A percentile compares a stretch with the other conserved stretches of the same genome.
Evolutionary conservation across 176 grass and related monocot genomes (phyloP).

Genomic region (Oryza punctata): DNA sequence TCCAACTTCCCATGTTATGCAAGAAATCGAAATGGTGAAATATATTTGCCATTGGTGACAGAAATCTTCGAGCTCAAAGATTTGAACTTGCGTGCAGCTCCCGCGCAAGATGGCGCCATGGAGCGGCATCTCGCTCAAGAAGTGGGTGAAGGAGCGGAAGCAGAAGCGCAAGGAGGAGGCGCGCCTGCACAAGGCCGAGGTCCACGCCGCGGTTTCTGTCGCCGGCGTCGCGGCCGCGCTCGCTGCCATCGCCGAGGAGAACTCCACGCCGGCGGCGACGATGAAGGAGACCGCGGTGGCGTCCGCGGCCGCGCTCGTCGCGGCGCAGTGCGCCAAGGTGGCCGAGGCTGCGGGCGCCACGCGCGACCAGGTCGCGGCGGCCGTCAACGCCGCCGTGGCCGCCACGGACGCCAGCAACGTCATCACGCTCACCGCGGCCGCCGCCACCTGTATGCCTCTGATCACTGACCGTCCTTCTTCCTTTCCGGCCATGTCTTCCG

Average conservation of each 20-base stretch:
- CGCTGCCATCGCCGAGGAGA: slow-evolving; percentile 80
- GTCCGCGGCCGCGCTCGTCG: slow-evolving; percentile 83
- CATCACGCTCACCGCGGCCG: slow-evolving; percentile 91
- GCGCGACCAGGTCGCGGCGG: slow-evolving; percentile 64
- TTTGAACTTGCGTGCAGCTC: slow-evolving; percentile 53
- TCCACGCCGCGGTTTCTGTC: slow-evolving; percentile 85
- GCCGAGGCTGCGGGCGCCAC: slow-evolving; percentile 88
- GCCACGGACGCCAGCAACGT: slow-evolving; percentile 80
- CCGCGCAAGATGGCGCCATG: slow-evolving; percentile 74
- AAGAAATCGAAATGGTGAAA: slow-evolving; percentile 8
- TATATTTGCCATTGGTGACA: slow-evolving; percentile 1
- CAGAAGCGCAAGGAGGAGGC: slow-evolving; percentile 89
- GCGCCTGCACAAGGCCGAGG: slow-evolving; percentile 78
- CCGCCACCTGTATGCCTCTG: slow-evolving; percentile 73
- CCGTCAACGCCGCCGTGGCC: slow-evolving; percentile 63
- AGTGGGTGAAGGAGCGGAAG: slow-evolving; percentile 97
- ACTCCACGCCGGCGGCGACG: slow-evolving; percentile 34
- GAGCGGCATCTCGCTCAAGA: slow-evolving; percentile 81
- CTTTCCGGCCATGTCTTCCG: neutral
- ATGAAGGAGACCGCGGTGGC: slow-evolving; percentile 70
- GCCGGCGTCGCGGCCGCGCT: slow-evolving; percentile 86
- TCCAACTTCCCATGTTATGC: neutral
- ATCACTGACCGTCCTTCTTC: neutral
- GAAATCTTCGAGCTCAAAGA: slow-evolving; percentile 2
- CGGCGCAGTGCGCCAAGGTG: slow-evolving; percentile 82